These are phyloP conservation scores for Aspergillus uvarum DNA, from an alignment of 2,329 filamentous ascomycete genomes.

Conservation along the genomic window DNA sequence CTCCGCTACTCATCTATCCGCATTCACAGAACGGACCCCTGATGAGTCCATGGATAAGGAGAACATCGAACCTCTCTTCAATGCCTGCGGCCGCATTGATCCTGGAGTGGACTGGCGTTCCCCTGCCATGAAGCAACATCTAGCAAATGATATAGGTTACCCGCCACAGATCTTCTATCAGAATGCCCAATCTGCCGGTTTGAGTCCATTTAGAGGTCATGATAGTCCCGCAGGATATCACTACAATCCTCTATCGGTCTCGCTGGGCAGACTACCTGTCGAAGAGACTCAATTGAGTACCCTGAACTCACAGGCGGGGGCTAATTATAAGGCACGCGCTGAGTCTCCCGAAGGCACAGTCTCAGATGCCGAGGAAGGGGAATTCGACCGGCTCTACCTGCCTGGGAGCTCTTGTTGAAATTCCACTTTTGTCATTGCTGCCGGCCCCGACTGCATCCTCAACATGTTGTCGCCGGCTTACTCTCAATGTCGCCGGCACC, in stretches of 20 bases:
- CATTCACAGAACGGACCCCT: constrained; percentile 11
- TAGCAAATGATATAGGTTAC: constrained; percentile 21
- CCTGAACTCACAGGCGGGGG: constrained; percentile 4
- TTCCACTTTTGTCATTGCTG: neutral
- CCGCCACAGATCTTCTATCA: constrained; percentile 29
- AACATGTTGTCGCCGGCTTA: neutral
- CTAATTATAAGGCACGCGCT: constrained; percentile 14
- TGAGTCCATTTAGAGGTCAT: constrained; percentile 26
- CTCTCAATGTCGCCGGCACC: neutral
- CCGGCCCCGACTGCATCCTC: neutral
- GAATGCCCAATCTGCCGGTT: constrained; percentile 20
- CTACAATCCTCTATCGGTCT: constrained; percentile 36
- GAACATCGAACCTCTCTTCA: constrained; percentile 39
- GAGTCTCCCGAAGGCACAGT: constrained; percentile 37
- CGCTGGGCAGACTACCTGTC: constrained; percentile 20
- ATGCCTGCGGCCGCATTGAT: constrained; percentile 27
- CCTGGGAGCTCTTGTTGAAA: constrained; percentile 26
- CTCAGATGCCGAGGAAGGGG: constrained; percentile 35
- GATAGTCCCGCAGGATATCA: constrained; percentile 29
- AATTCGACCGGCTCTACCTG: constrained; percentile 36
- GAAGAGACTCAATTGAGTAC: constrained; percentile 27
- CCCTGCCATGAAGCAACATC: constrained; percentile 21
- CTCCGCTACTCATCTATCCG: constrained; percentile 14
- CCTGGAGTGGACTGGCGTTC: constrained; percentile 27
- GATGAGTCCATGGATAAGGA: constrained; percentile 31